phyloP scores from a whole-genome alignment of 1,139 yeast species.

The Pneumocystis murina region DNA sequence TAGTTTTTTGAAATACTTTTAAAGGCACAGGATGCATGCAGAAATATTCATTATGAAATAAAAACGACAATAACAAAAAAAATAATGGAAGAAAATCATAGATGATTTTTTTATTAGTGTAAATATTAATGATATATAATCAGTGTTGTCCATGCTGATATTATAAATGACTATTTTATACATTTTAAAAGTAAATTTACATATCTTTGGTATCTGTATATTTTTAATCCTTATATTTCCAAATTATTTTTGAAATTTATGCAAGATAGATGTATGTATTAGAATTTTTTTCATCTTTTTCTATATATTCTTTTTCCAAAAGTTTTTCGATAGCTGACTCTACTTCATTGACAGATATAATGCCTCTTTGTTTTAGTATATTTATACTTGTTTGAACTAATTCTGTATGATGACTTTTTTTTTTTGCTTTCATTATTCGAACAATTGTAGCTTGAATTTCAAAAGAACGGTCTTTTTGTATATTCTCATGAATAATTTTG shows the following conservation, averaged over 20 bases:
- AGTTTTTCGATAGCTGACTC: slow-evolving; percentile 24
- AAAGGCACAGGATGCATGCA: neutral
- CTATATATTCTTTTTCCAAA: slow-evolving; percentile 16
- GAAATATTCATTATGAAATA: neutral
- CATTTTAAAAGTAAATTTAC: neutral
- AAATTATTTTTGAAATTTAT: neutral
- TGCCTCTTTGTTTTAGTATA: slow-evolving; percentile 20
- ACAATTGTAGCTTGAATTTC: slow-evolving; percentile 27
- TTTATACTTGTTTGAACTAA: slow-evolving; percentile 23
- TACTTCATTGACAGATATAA: slow-evolving; percentile 20
- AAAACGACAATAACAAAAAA: neutral
- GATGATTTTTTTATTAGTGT: neutral
- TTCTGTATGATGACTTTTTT: slow-evolving; percentile 23
- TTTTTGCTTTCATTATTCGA: slow-evolving; percentile 46
- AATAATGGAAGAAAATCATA: neutral
- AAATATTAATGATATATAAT: neutral
- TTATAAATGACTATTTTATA: neutral
- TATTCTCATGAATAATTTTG: slow-evolving; percentile 17
- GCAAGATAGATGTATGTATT: neutral
- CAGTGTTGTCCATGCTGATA: neutral
- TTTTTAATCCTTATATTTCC: neutral
- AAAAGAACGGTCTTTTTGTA: slow-evolving; percentile 22
- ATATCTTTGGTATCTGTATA: neutral
- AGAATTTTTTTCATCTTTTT: neutral
- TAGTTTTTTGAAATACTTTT: neutral